phyloP scores from a whole-genome alignment of 768 basidiomycete species.

The Hygrocybe punicea region DNA sequence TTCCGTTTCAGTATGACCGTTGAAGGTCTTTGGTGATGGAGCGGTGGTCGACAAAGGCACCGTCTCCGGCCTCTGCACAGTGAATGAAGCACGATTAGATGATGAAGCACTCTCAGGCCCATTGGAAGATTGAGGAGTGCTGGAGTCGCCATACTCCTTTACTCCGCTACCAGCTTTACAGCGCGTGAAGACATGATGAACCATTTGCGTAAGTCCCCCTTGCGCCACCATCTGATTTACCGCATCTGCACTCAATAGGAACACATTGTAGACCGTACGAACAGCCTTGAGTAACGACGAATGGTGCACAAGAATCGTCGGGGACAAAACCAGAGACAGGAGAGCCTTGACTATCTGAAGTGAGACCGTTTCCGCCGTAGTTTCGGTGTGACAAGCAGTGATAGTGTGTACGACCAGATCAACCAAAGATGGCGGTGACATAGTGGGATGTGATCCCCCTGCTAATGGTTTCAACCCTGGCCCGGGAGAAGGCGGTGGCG shows the following conservation, averaged over 20 bases:
- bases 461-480: conserved; percentile 39
- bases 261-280: conserved; percentile 97
- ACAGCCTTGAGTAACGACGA: conserved; percentile 94
- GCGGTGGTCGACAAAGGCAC: not conserved
- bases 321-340: conserved; percentile 82
- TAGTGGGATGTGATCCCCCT: conserved; percentile 44
- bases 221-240: conserved; percentile 98
- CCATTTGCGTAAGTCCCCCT: conserved; percentile 96
- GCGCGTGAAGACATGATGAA: conserved; percentile 91
- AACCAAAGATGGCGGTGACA: conserved; percentile 72
- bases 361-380: conserved; percentile 85
- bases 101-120: conserved; percentile 1
- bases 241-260: conserved; percentile 82
- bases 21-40: not conserved
- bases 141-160: conserved; percentile 10
- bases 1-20: not conserved
- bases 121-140: conserved; percentile 8
- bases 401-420: conserved; percentile 95
- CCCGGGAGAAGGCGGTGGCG: conserved; percentile 76
- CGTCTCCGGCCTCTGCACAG: conserved; percentile 9
- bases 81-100: conserved; percentile 11
- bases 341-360: conserved; percentile 96
- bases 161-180: conserved; percentile 46
- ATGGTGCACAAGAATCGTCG: conserved; percentile 87
- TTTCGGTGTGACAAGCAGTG: conserved; percentile 85